Conservation (phyloP, 129 eudicot species). For the Saussurea involucrata region DNA sequence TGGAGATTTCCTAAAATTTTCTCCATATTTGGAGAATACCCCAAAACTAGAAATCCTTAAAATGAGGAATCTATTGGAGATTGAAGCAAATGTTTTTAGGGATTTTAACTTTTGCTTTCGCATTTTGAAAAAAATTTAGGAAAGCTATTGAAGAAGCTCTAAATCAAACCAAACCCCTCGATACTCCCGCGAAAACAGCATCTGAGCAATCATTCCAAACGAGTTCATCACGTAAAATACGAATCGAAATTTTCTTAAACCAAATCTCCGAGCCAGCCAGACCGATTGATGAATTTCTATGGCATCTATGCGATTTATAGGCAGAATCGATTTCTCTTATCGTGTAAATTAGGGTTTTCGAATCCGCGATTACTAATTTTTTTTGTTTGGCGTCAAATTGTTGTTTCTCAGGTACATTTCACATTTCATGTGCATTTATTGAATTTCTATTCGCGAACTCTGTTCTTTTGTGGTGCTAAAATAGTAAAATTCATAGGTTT, state of each 20-base stretch:
- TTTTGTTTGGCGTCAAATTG: too few relatives aligned
- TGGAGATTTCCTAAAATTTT: too few relatives aligned
- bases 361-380: background rate
- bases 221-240: background rate
- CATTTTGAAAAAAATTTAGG: too few relatives aligned
- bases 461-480: background rate
- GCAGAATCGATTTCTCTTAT: background rate
- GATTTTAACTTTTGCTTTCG: too few relatives aligned
- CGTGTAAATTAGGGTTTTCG: background rate
- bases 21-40: too few relatives aligned
- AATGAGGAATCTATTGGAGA: too few relatives aligned
- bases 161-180: background rate
- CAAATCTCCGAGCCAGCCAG: background rate
- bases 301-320: background rate
- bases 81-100: too few relatives aligned
- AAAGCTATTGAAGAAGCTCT: too few relatives aligned
- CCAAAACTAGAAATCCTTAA: too few relatives aligned
- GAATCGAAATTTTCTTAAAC: background rate
- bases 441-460: background rate
- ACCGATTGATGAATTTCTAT: background rate
- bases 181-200: background rate
- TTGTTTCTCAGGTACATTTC: background rate
- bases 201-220: background rate
- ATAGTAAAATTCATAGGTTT: background rate
- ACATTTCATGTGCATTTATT: background rate